These are phyloP conservation scores for Hypholoma fasciculare DNA, from an alignment of 768 basidiomycete species.

Conservation along the genomic window DNA sequence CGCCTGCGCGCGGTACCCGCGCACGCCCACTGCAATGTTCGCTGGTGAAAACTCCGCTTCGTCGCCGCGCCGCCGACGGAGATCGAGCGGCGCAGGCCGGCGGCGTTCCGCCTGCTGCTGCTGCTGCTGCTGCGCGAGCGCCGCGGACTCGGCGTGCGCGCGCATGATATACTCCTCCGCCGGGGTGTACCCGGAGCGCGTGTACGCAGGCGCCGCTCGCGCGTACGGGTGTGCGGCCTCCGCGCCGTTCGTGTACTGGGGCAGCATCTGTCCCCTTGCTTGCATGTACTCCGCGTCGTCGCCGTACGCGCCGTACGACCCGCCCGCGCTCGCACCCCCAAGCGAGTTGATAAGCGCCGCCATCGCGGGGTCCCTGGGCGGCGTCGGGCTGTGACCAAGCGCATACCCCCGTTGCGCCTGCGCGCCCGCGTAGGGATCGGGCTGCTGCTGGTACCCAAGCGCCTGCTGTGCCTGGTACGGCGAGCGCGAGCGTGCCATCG, in stretches of 20 bases:
- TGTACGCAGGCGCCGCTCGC: slow-evolving; percentile 25
- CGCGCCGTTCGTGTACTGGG: slow-evolving; percentile 14
- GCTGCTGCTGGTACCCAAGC: not conserved
- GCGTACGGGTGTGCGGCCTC: slow-evolving; percentile 16
- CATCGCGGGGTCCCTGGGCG: slow-evolving; percentile 37
- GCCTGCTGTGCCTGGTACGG: slow-evolving; percentile 13
- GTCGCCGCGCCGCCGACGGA: slow-evolving; percentile 22
- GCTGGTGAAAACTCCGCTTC: slow-evolving; percentile 21
- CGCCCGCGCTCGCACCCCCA: slow-evolving; percentile 13
- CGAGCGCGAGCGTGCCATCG: slow-evolving; percentile 15
- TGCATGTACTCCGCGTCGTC: slow-evolving; percentile 12
- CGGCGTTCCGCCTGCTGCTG: slow-evolving; percentile 22
- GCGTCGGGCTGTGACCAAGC: slow-evolving; percentile 7
- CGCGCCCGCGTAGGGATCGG: slow-evolving; percentile 9
- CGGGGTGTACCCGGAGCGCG: slow-evolving; percentile 58
- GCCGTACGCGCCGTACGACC: slow-evolving; percentile 1
- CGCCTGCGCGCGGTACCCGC: slow-evolving; percentile 41
- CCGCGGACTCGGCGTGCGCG: slow-evolving; percentile 40
- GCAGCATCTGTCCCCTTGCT: not conserved
- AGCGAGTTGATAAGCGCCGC: slow-evolving; percentile 37
- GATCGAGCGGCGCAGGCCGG: slow-evolving; percentile 36
- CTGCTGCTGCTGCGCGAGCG: slow-evolving; percentile 15
- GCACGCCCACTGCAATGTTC: slow-evolving; percentile 39
- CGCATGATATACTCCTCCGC: slow-evolving; percentile 71
- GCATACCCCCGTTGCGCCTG: slow-evolving; percentile 15